These are phyloP conservation scores for Pythium scleroteichum DNA, from an alignment of 352 stramenopile genomes.

Conservation along the genomic window DNA sequence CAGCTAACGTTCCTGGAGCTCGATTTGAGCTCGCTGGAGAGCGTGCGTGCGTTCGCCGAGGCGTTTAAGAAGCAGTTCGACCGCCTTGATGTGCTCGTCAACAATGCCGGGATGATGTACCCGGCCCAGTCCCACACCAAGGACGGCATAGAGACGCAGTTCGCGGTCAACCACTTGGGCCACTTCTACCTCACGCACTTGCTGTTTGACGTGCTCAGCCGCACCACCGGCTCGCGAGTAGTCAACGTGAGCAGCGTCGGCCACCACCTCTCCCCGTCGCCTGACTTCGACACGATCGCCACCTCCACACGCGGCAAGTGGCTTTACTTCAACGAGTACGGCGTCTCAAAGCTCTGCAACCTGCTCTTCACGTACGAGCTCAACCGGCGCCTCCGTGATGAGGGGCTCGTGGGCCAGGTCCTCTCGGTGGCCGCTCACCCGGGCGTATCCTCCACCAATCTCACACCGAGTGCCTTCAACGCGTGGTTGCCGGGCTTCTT, in stretches of 20 bases:
- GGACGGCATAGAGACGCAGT: constrained; percentile 58
- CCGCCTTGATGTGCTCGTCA: constrained; percentile 65
- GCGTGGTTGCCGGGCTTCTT: constrained; percentile 31
- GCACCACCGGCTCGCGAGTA: constrained; percentile 31
- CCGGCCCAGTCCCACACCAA: constrained; percentile 32
- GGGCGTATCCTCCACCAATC: constrained; percentile 26
- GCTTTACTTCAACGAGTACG: constrained; percentile 49
- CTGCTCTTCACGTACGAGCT: constrained; percentile 30
- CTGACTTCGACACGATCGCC: constrained; percentile 24
- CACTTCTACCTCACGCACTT: constrained; percentile 69
- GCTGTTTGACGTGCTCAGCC: constrained; percentile 43
- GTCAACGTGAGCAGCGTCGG: constrained; percentile 46
- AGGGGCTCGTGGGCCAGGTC: constrained; percentile 26
- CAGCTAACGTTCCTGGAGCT: constrained; percentile 37
- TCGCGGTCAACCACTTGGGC: constrained; percentile 72
- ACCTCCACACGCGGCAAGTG: constrained; percentile 20
- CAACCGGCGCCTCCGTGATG: constrained; percentile 24
- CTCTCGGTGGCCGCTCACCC: constrained; percentile 29
- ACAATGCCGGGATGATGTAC: constrained; percentile 64
- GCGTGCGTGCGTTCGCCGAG: constrained; percentile 42
- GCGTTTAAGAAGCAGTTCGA: constrained; percentile 44
- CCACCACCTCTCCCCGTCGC: constrained; percentile 14
- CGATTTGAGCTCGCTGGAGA: constrained; percentile 44
- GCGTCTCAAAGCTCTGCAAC: constrained; percentile 35
- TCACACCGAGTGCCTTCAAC: constrained; percentile 27